phyloP scores from a whole-genome alignment of 805 yeast genomes.

The Lipomyces yamanashiensis region DNA sequence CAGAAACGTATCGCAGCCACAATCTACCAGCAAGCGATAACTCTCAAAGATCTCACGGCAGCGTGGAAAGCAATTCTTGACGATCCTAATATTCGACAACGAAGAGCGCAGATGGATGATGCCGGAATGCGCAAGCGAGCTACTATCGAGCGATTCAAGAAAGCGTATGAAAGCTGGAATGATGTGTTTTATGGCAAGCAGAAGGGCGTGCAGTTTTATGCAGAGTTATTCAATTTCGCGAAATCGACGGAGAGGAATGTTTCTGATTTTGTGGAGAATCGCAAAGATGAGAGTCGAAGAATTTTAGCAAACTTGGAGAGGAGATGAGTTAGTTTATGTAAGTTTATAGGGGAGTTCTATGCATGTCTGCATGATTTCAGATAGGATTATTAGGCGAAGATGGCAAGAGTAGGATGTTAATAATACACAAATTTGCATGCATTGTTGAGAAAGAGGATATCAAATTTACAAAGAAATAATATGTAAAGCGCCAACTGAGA shows the following conservation, averaged over 20 bases:
- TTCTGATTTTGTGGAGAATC: constrained; percentile 42
- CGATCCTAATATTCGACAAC: constrained; percentile 52
- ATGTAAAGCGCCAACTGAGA: background rate
- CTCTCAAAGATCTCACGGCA: constrained; percentile 54
- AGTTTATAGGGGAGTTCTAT: background rate
- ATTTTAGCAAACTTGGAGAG: constrained; percentile 18
- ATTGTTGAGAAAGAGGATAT: background rate
- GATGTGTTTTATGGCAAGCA: constrained; percentile 61
- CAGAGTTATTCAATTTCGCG: constrained; percentile 51
- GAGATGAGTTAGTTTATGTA: background rate
- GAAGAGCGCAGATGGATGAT: constrained; percentile 48
- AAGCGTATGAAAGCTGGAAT: constrained; percentile 63
- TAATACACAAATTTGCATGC: too few species aligned
- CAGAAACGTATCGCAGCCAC: constrained; percentile 69
- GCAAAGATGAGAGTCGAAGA: constrained; percentile 41
- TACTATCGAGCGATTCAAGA: constrained; percentile 51
- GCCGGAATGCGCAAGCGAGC: constrained; percentile 43
- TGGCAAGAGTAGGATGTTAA: too few species aligned
- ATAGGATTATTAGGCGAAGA: too few species aligned
- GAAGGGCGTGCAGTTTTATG: constrained; percentile 69
- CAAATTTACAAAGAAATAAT: background rate
- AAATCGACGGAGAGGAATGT: constrained; percentile 41
- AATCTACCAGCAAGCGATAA: constrained; percentile 60
- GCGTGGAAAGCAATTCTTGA: constrained; percentile 54
- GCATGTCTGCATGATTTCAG: too few species aligned